Conservation (phyloP, 2,329 filamentous ascomycete genomes). For the Rutstroemia sp. region DNA sequence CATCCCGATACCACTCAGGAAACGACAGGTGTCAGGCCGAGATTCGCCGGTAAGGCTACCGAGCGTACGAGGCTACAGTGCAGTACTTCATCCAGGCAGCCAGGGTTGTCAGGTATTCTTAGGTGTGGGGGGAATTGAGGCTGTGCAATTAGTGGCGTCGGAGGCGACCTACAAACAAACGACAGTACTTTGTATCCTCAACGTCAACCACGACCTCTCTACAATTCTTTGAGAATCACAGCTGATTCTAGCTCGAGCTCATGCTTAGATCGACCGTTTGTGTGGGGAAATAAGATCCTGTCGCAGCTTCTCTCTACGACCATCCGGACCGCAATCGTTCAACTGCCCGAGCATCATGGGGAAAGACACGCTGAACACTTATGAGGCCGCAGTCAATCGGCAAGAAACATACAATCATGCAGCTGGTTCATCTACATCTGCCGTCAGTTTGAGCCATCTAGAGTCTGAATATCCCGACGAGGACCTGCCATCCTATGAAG, state of each 20-base stretch:
- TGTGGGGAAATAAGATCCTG: no score
- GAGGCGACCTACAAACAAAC: background rate
- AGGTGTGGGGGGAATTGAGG: background rate
- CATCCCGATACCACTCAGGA: no score
- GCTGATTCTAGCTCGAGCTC: no score
- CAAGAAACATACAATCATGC: background rate
- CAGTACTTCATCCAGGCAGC: no score
- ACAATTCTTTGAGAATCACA: no score
- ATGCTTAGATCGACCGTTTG: no score
- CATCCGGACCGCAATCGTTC: background rate
- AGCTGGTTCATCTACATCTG: constrained; percentile 18
- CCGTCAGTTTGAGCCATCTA: constrained; percentile 12
- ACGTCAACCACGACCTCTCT: no score
- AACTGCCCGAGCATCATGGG: background rate
- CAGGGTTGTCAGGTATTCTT: background rate
- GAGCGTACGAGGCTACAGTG: no score
- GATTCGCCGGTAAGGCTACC: no score
- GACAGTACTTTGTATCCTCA: no score
- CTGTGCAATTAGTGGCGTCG: background rate
- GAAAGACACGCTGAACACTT: constrained; percentile 3
- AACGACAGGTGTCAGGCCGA: no score
- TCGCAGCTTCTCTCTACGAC: no score
- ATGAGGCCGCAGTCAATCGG: background rate
- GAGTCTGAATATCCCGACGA: constrained; percentile 20
- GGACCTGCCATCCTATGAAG: constrained; percentile 17